Evolutionary conservation across 352 stramenopile genomes (phyloP), one percentile per base, ranked within the genome.

Genomic region (Pythium aphanidermatum): DNA sequence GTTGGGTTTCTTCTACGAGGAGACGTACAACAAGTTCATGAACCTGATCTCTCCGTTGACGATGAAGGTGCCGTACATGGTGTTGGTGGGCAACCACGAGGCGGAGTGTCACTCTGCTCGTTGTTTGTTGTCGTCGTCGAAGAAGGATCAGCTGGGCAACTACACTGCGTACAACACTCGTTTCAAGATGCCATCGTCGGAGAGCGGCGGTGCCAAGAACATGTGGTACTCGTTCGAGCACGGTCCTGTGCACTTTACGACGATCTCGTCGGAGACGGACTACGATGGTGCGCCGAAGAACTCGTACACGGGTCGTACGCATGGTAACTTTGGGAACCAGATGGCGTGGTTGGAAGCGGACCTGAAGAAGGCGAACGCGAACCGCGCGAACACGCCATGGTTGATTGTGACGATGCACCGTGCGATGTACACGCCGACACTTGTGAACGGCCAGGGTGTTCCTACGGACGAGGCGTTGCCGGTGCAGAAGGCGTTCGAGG

Each of bases 251-350:
- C 82, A 93, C 54, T 82, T 86, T 28, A 79, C 75, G 4, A 52
- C 66, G 11, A 63, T 94, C 14, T 81, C 74, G 30, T 82, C 69
- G 7, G 83, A 95, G 55, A 90, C 69, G 2, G 68, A 79, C 46
- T 79, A 45, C 45, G 42, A 33, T 0, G 52, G 38, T 11, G 63
- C 64, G 4, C 70, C 70, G 0, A 68, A 25, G 29, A 83, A 83
- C 48, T 46, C 70, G 27, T 68, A 65, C 27, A 63, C 54, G 14
- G 59, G 39, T 3, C 35, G 51, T 53, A 55, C 56, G 27, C 67
- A 79, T 51, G 68, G 71, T 9, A 33, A 58, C 48, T 83, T 77
- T 40, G 66, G 66, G 20, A 49, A 79, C 56, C 72, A 84, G 37
- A 46, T 81, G 8, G 32, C 47, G 29, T 84, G 72, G 72, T 50